Evolutionary conservation across 257 asterid genomes (phyloP).

Genomic region (Primulina eburnea): DNA sequence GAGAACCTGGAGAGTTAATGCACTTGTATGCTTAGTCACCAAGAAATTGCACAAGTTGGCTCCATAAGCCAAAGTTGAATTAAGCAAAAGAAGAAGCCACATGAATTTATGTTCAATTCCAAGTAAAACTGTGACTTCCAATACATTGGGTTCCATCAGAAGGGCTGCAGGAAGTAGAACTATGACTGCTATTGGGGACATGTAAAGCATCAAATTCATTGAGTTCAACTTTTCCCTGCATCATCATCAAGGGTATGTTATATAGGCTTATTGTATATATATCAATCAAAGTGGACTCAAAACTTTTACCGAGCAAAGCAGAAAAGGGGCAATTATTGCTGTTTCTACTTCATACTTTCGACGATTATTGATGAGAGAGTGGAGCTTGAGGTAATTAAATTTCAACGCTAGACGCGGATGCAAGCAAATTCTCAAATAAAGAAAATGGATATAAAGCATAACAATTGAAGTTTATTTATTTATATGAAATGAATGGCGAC

Average conservation of each 20-base stretch:
- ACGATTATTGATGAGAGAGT: neutral
- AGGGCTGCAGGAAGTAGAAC: conserved; percentile 74
- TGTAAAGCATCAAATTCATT: conserved; percentile 91
- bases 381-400: neutral
- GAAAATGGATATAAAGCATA: neutral
- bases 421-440: neutral
- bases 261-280: neutral
- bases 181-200: conserved; percentile 89
- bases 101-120: conserved; percentile 57
- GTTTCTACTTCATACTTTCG: too few relatives aligned
- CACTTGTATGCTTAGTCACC: conserved; percentile 94
- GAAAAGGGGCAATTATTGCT: neutral
- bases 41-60: conserved; percentile 89
- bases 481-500: neutral
- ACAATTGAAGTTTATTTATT: neutral
- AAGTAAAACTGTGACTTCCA: conserved; percentile 50
- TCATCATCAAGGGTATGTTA: neutral
- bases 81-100: conserved; percentile 67
- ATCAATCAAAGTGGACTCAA: neutral
- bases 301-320: neutral
- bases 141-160: conserved; percentile 79
- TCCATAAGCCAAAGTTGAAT: conserved; percentile 81
- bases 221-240: conserved; percentile 95
- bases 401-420: neutral
- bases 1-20: conserved; percentile 84